Evolutionary conservation across 441 rosid species (phyloP).

Genomic region (Mallotus japonicus): DNA sequence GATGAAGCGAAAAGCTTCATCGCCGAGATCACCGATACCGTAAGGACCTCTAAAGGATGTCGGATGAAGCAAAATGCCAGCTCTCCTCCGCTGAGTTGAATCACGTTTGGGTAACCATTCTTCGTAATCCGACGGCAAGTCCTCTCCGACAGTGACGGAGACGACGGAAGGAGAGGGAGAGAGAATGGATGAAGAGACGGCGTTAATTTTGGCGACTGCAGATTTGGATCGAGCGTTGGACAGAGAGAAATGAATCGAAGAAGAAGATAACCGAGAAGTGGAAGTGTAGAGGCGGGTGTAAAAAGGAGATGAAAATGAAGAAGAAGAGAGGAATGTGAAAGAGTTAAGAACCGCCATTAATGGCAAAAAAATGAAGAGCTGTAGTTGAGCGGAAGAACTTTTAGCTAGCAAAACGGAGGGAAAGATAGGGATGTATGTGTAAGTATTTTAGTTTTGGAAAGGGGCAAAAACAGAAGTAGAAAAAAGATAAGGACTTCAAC

Average conservation of each 20-base stretch:
- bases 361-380: no score
- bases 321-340: not conserved
- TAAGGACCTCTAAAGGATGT: conserved; percentile 79
- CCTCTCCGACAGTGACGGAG: conserved; percentile 47
- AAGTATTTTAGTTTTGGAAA: no score
- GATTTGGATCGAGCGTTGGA: conserved; percentile 17
- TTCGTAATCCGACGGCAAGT: conserved; percentile 60
- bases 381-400: no score
- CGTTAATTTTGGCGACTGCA: conserved; percentile 21
- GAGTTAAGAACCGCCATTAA: no score
- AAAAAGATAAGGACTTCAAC: no score
- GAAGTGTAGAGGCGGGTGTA: conserved; percentile 1
- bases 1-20: conserved; percentile 66
- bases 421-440: no score
- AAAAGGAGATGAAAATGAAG: conserved; percentile 11
- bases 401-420: no score
- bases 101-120: conserved; percentile 50
- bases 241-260: conserved; percentile 15
- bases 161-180: conserved; percentile 7
- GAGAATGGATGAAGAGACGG: conserved; percentile 24
- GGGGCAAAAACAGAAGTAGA: no score
- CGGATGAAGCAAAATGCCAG: conserved; percentile 89
- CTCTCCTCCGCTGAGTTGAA: conserved; percentile 54
- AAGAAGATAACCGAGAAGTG: not conserved
- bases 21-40: conserved; percentile 92